Conservation (phyloP, 2,329 filamentous ascomycete genomes). For the Fusarium cicatricum region DNA sequence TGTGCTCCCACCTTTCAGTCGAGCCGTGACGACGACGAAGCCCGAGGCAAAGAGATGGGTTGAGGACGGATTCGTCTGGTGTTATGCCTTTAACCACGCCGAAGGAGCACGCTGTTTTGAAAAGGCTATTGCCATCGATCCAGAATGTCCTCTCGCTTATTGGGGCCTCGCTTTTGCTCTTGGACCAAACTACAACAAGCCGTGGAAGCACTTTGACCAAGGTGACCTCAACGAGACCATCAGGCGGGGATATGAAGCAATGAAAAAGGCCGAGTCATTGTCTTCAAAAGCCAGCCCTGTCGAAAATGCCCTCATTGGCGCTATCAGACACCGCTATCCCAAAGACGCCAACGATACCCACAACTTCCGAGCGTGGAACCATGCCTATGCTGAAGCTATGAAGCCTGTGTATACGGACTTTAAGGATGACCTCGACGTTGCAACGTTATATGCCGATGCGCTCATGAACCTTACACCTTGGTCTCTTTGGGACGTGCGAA, state of each 20-base stretch:
- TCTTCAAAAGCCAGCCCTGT: conserved; percentile 36
- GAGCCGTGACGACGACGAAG: conserved; percentile 61
- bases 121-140: conserved; percentile 61
- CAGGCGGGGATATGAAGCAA: conserved; percentile 9
- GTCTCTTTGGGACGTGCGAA: conserved; percentile 51
- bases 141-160: conserved; percentile 65
- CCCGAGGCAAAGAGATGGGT: conserved; percentile 68
- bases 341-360: conserved; percentile 50
- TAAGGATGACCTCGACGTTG: conserved; percentile 47
- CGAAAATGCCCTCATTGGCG: conserved; percentile 70
- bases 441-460: conserved; percentile 46
- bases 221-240: conserved; percentile 36
- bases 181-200: conserved; percentile 78
- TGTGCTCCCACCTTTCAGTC: conserved; percentile 42
- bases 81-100: conserved; percentile 75
- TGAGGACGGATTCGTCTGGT: conserved; percentile 72
- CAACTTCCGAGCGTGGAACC: conserved; percentile 52
- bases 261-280: conserved; percentile 26
- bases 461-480: conserved; percentile 56
- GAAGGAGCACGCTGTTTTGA: conserved; percentile 70
- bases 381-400: conserved; percentile 45
- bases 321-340: conserved; percentile 70
- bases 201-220: conserved; percentile 59
- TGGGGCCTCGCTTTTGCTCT: conserved; percentile 74
- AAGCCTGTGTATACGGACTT: conserved; percentile 44